Evolutionary conservation across 2,329 filamentous ascomycete species (phyloP).

Genomic region (Hypoxylon sp.): DNA sequence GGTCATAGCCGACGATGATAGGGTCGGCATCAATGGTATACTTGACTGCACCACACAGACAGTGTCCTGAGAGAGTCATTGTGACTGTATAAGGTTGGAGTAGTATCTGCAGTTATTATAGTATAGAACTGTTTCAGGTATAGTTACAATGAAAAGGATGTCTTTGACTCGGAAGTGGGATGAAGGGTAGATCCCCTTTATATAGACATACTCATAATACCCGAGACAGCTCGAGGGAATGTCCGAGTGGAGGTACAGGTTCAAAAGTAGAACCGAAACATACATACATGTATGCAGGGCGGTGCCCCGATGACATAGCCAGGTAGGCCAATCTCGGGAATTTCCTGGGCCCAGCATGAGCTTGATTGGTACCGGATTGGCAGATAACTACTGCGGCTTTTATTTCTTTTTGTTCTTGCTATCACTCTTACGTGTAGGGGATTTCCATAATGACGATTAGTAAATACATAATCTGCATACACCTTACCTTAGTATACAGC

Average conservation of each 20-base stretch:
- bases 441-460: slow-evolving; percentile 8
- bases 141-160: too few species aligned
- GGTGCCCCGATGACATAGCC: slow-evolving; percentile 35
- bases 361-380: slow-evolving; percentile 12
- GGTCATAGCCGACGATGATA: slow-evolving; percentile 67
- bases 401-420: slow-evolving; percentile 16
- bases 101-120: slow-evolving; percentile 10
- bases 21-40: slow-evolving; percentile 62
- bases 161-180: slow-evolving; percentile 1
- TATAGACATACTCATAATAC: too few species aligned
- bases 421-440: slow-evolving; percentile 26
- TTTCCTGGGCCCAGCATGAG: slow-evolving; percentile 7
- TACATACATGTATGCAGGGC: slow-evolving; percentile 14
- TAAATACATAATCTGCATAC: not conserved
- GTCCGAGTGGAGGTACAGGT: slow-evolving; percentile 15
- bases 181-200: slow-evolving; percentile 12
- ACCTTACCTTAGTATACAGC: slow-evolving; percentile 3
- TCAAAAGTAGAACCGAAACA: slow-evolving; percentile 5
- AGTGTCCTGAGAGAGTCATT: slow-evolving; percentile 75
- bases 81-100: slow-evolving; percentile 42
- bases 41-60: slow-evolving; percentile 75
- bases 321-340: slow-evolving; percentile 13
- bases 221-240: too few species aligned
- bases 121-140: slow-evolving; percentile 19
- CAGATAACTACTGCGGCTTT: slow-evolving; percentile 15